A percentile compares a stretch with the other conserved stretches of the same genome.
Conservation (phyloP, 768 basidiomycete species). For the Tremella yokohamensis region DNA sequence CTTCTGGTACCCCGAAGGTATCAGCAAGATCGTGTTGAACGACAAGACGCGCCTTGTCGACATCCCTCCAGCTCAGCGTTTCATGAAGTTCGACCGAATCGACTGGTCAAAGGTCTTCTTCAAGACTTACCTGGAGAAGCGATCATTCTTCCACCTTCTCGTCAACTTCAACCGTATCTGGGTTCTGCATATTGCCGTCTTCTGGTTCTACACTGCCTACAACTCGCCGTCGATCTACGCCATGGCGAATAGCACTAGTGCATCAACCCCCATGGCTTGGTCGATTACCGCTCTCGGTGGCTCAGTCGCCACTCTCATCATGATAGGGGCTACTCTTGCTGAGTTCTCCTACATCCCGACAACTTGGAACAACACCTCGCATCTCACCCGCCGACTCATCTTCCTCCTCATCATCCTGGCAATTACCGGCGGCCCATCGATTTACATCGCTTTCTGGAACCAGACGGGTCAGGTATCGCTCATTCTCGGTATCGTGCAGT, state of each 20-base stretch:
- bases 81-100: slow-evolving; percentile 93
- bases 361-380: slow-evolving; percentile 97
- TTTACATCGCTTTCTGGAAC: slow-evolving; percentile 88
- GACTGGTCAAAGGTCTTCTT: slow-evolving; percentile 96
- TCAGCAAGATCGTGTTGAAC: slow-evolving; percentile 78
- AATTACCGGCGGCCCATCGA: slow-evolving; percentile 84
- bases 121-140: slow-evolving; percentile 98
- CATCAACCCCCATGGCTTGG: slow-evolving; percentile 79
- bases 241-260: slow-evolving; percentile 52
- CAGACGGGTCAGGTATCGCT: slow-evolving; percentile 64
- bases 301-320: slow-evolving; percentile 90
- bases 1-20: slow-evolving; percentile 99
- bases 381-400: slow-evolving; percentile 82
- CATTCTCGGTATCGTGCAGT: slow-evolving; percentile 94
- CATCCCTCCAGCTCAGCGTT: slow-evolving; percentile 81
- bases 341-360: slow-evolving; percentile 98
- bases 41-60: slow-evolving; percentile 92
- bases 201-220: slow-evolving; percentile 93
- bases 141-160: slow-evolving; percentile 90
- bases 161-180: slow-evolving; percentile 99
- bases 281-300: slow-evolving; percentile 92
- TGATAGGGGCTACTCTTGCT: slow-evolving; percentile 87
- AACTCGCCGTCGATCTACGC: slow-evolving; percentile 84
- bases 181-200: slow-evolving; percentile 93
- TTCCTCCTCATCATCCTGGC: slow-evolving; percentile 87